These are phyloP conservation scores for Hypoxylon sp. DNA, from an alignment of 2,329 filamentous ascomycete genomes.

Conservation along the genomic window DNA sequence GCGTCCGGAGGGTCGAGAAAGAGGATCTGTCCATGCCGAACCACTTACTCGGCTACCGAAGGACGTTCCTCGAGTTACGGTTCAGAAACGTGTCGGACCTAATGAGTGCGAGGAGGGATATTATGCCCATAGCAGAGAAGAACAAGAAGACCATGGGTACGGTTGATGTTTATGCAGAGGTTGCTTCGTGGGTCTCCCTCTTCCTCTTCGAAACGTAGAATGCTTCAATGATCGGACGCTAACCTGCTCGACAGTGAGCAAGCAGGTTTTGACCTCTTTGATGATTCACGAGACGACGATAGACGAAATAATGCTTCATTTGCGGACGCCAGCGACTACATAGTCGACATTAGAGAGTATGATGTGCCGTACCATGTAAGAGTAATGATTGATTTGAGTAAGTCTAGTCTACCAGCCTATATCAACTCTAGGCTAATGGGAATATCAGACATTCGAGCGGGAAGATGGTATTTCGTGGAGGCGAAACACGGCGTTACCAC, in stretches of 20 bases:
- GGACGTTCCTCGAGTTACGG: constrained; percentile 87
- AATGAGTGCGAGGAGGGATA: constrained; percentile 83
- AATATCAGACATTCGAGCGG: constrained; percentile 85
- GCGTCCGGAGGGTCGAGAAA: constrained; percentile 82
- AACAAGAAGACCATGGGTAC: constrained; percentile 97
- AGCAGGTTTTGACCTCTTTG: constrained; percentile 86
- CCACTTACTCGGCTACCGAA: constrained; percentile 89
- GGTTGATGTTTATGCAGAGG: constrained; percentile 98
- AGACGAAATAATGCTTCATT: constrained; percentile 80
- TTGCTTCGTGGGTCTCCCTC: constrained; percentile 76
- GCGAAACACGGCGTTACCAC: constrained; percentile 90
- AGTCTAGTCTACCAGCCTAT: constrained; percentile 8
- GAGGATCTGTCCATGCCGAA: constrained; percentile 97
- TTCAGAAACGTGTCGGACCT: constrained; percentile 92
- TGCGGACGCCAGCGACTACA: constrained; percentile 93
- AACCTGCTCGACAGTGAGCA: constrained; percentile 48
- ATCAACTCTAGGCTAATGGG: constrained; percentile 33
- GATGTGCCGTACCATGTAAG: constrained; percentile 99
- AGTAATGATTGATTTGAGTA: constrained; percentile 95
- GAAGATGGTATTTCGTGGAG: constrained; percentile 97
- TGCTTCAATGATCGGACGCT: constrained; percentile 15
- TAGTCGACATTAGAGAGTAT: constrained; percentile 98
- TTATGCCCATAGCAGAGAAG: constrained; percentile 93
- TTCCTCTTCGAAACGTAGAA: not conserved
- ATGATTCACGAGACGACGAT: constrained; percentile 85